Percentiles rank a stretch among this genome's conserved stretches.
Evolutionary conservation across 169 alveolate species (phyloP).

Genomic region (Theileria annulata): DNA sequence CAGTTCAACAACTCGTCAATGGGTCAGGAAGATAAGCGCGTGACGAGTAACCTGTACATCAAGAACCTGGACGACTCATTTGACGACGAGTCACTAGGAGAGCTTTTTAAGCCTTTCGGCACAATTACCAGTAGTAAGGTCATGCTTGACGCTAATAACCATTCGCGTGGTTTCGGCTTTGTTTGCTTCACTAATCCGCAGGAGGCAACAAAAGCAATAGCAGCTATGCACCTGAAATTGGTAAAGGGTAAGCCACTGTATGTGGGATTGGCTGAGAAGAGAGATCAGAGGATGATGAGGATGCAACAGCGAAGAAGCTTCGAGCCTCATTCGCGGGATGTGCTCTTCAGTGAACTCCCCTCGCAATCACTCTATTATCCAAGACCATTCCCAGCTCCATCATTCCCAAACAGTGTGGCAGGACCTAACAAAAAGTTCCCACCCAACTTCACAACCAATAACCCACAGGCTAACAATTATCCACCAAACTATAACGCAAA

Average conservation of each 20-base stretch:
- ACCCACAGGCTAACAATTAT: conserved; percentile 4
- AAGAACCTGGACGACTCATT: conserved; percentile 89
- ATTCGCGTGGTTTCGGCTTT: conserved; percentile 95
- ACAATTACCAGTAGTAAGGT: conserved; percentile 89
- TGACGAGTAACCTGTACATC: conserved; percentile 89
- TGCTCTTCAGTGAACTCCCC: conserved; percentile 9
- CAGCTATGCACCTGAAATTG: conserved; percentile 92
- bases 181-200: conserved; percentile 94
- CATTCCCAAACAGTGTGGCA: conserved; percentile 13
- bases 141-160: conserved; percentile 91
- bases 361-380: conserved; percentile 15
- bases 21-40: conserved; percentile 74
- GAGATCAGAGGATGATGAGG: conserved; percentile 87
- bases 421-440: conserved; percentile 16
- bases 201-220: conserved; percentile 96
- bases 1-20: conserved; percentile 76
- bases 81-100: conserved; percentile 85
- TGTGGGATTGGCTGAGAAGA: conserved; percentile 91
- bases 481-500: conserved; percentile 16
- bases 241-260: conserved; percentile 88
- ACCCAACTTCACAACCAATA: conserved; percentile 11
- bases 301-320: conserved; percentile 85
- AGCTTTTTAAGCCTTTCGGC: conserved; percentile 88
- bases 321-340: conserved; percentile 2
- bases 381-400: conserved; percentile 8